Evolutionary conservation across 1,139 yeast genomes (phyloP).

Genomic region (Candida gigantensis): DNA sequence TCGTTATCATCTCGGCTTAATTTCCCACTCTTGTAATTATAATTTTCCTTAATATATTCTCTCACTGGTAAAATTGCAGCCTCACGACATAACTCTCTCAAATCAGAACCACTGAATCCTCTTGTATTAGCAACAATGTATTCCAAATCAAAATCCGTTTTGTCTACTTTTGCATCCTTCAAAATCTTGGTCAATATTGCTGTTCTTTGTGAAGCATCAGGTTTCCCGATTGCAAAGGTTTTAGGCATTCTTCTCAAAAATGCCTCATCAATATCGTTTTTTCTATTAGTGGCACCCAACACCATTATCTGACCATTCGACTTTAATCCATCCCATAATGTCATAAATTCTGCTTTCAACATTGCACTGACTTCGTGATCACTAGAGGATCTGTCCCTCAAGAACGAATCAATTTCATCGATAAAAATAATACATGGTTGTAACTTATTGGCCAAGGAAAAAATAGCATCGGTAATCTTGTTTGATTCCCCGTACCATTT

Average conservation of each 20-base stretch:
- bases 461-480: conserved; percentile 90
- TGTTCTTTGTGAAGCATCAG: conserved; percentile 66
- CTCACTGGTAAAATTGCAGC: conserved; percentile 91
- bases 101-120: conserved; percentile 88
- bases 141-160: conserved; percentile 58
- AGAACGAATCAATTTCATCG: conserved; percentile 93
- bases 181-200: conserved; percentile 69
- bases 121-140: conserved; percentile 62
- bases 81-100: conserved; percentile 87
- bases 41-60: conserved; percentile 65
- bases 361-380: conserved; percentile 97
- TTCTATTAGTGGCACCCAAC: conserved; percentile 93
- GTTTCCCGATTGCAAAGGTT: conserved; percentile 77
- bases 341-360: conserved; percentile 96
- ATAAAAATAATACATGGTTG: conserved; percentile 95
- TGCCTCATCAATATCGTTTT: conserved; percentile 88
- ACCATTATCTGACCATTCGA: conserved; percentile 79
- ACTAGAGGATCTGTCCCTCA: conserved; percentile 78
- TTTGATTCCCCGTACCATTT: conserved; percentile 98
- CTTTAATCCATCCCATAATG: conserved; percentile 92
- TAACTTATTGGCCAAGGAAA: conserved; percentile 83
- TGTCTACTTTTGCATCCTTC: conserved; percentile 61
- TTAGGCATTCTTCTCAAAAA: conserved; percentile 93
- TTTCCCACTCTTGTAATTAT: conserved; percentile 46
- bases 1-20: conserved; percentile 25